Base-by-base conservation (phyloP, 768 basidiomycete genomes). In the Tulasnella sp. region DNA sequence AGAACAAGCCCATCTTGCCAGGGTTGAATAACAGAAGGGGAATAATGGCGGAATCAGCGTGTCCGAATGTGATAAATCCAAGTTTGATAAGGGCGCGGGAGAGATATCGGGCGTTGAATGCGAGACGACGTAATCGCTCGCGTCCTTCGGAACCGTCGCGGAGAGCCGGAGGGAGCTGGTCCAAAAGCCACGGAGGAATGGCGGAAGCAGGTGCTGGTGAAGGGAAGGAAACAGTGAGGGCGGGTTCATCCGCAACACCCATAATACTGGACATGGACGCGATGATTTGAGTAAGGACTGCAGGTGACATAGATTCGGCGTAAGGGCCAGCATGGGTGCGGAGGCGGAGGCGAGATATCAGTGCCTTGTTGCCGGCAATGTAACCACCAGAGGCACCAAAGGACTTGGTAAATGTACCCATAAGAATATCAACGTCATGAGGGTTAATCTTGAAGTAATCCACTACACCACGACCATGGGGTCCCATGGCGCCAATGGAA, bases 361-460 rank as follows among this genome's bases (percentile, higher is more conserved):
- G 72, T 2, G 73, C 68, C 65, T 88, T 92, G 63, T 72, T 80
- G 6, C 92, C 93, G 3, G 93, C 77, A 60, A 99, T 83, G 71
- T 98, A 98, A 2, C 96, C 94, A 43, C 94, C 94, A 0, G 92
- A 85, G 0, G 91, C 86, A 54, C 89, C 90, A 65, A 93, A 93
- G 0, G 87, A 89, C 69, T 89, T 90, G 23, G 94, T 99, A 69
- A 99, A 96, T 0, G 96, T 99, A 48, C 96, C 96, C 96, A 99
- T 99, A 61, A 96, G 79, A 61, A 99, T 77, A 66, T 99, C 96
- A 61, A 98, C 77, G 6, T 75, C 75, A 2, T 77, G 75, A 9
- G 96, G 91, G 62, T 85, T 72, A 58, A 98, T 72, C 46, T 79
- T 80, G 68, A 94, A 99, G 72, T 94, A 99, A 67, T 99, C 93